Conservation (phyloP, 495 filamentous ascomycete genomes). For the Talaromyces adpressus region DNA sequence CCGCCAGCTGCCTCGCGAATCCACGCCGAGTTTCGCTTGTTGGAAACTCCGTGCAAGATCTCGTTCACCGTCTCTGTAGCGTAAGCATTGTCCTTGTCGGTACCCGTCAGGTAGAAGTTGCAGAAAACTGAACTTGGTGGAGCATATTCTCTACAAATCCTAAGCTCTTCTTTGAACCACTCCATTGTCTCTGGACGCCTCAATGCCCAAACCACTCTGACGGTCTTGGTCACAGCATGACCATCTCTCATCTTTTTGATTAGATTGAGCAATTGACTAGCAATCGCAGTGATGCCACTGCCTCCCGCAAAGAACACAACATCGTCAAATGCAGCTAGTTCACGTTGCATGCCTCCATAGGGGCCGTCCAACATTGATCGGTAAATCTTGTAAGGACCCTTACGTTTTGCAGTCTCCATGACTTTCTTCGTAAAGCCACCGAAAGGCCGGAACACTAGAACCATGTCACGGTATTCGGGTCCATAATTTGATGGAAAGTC, state of each 20-base stretch:
- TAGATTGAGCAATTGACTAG: slow-evolving; percentile 80
- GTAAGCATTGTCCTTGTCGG: slow-evolving; percentile 31
- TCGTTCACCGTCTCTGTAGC: slow-evolving; percentile 81
- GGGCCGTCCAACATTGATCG: slow-evolving; percentile 87
- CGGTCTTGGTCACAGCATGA: slow-evolving; percentile 83
- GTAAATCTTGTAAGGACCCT: slow-evolving; percentile 80
- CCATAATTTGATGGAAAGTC: slow-evolving; percentile 88
- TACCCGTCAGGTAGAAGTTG: slow-evolving; percentile 82
- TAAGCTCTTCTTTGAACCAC: slow-evolving; percentile 94
- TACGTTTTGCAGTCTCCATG: slow-evolving; percentile 66
- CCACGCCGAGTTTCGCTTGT: slow-evolving; percentile 72
- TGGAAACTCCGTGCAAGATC: slow-evolving; percentile 71
- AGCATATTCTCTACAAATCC: slow-evolving; percentile 79
- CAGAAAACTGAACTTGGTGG: slow-evolving; percentile 79
- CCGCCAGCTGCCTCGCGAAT: slow-evolving; percentile 75
- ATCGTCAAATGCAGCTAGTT: slow-evolving; percentile 88
- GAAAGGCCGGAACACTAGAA: slow-evolving; percentile 85
- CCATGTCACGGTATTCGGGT: slow-evolving; percentile 78
- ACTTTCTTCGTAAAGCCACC: slow-evolving; percentile 81
- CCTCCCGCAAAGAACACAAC: slow-evolving; percentile 89
- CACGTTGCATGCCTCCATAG: slow-evolving; percentile 88
- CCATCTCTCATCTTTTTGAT: slow-evolving; percentile 92
- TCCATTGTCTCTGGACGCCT: slow-evolving; percentile 89
- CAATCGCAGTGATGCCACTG: slow-evolving; percentile 88
- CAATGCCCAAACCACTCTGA: slow-evolving; percentile 87